Percentiles rank a stretch among this genome's conserved stretches.
These are phyloP conservation scores for Clathrospora elynae DNA, from an alignment of 2,329 filamentous ascomycete genomes.

Conservation along the genomic window DNA sequence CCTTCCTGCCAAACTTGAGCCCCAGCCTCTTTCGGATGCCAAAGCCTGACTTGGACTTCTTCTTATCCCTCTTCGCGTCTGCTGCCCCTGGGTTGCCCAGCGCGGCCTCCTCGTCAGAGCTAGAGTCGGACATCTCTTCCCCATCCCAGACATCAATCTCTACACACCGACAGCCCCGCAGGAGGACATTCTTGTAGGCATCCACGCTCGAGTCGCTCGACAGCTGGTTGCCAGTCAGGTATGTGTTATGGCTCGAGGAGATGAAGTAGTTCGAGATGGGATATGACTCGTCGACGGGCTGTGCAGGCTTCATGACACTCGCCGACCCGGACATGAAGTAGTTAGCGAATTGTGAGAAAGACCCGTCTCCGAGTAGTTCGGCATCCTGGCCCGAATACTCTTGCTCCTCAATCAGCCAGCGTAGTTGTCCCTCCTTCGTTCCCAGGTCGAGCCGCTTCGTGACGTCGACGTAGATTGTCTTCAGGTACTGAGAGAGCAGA, in stretches of 20 bases:
- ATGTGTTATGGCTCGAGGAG: conserved; percentile 94
- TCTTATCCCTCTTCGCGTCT: conserved; percentile 36
- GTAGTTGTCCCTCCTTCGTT: conserved; percentile 37
- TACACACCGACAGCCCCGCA: conserved; percentile 81
- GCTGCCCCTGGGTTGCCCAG: conserved; percentile 23
- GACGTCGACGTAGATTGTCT: conserved; percentile 36
- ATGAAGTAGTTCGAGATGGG: conserved; percentile 91
- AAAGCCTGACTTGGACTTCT: conserved; percentile 33
- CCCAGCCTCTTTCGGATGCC: conserved; percentile 45
- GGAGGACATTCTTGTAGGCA: conserved; percentile 77
- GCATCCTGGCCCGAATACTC: conserved; percentile 28
- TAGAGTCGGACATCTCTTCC: conserved; percentile 52
- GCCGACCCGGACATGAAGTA: conserved; percentile 56
- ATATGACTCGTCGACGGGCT: conserved; percentile 62
- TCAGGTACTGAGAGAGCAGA: conserved; percentile 37
- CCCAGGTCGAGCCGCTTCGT: conserved; percentile 37
- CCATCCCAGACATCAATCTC: conserved; percentile 97
- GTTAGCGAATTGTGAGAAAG: conserved; percentile 41
- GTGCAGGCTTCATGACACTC: conserved; percentile 52
- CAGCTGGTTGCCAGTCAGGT: conserved; percentile 84
- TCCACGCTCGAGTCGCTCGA: conserved; percentile 76
- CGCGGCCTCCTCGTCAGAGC: conserved; percentile 44
- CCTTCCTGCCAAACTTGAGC: conserved; percentile 39
- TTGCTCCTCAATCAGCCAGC: conserved; percentile 44
- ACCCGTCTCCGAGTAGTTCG: conserved; percentile 36